Evolutionary conservation across 805 yeast genomes (phyloP).

Genomic region (Candida tammaniensis): DNA sequence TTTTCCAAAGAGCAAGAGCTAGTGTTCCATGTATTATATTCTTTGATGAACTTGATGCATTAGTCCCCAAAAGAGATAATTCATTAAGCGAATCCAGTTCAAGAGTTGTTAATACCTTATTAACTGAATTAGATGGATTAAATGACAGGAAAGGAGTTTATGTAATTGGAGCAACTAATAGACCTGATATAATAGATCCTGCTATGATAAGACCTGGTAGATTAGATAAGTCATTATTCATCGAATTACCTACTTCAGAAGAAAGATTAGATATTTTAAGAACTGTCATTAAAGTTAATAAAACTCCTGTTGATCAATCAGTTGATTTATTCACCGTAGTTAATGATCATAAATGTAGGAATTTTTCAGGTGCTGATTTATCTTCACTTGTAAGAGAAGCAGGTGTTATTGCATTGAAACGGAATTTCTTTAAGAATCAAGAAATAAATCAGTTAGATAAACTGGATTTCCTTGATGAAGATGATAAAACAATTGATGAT

Average conservation of each 20-base stretch:
- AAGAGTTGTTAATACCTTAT: constrained; percentile 88
- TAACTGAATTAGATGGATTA: constrained; percentile 93
- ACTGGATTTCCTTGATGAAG: constrained; percentile 34
- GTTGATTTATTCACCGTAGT: constrained; percentile 67
- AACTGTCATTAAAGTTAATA: constrained; percentile 68
- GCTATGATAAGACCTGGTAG: constrained; percentile 98
- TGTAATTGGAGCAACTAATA: constrained; percentile 93
- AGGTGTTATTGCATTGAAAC: constrained; percentile 82
- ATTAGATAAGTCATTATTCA: constrained; percentile 86
- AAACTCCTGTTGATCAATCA: constrained; percentile 65
- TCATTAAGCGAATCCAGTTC: constrained; percentile 86
- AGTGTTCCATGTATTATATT: constrained; percentile 92
- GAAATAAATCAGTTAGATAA: constrained; percentile 36
- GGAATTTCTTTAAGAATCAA: constrained; percentile 55
- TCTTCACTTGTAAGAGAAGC: constrained; percentile 92
- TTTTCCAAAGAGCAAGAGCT: constrained; percentile 87
- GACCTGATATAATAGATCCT: constrained; percentile 98
- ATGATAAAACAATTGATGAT: constrained; percentile 15
- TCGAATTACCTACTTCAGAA: constrained; percentile 76
- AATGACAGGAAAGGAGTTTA: constrained; percentile 91
- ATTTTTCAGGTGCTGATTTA: constrained; percentile 95
- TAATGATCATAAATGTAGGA: constrained; percentile 74
- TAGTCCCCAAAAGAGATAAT: constrained; percentile 91
- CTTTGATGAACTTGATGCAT: constrained; percentile 93
- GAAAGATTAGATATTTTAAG: constrained; percentile 82